Evolutionary conservation across 2,329 filamentous ascomycete genomes (phyloP).

Genomic region (Talaromyces islandicus): DNA sequence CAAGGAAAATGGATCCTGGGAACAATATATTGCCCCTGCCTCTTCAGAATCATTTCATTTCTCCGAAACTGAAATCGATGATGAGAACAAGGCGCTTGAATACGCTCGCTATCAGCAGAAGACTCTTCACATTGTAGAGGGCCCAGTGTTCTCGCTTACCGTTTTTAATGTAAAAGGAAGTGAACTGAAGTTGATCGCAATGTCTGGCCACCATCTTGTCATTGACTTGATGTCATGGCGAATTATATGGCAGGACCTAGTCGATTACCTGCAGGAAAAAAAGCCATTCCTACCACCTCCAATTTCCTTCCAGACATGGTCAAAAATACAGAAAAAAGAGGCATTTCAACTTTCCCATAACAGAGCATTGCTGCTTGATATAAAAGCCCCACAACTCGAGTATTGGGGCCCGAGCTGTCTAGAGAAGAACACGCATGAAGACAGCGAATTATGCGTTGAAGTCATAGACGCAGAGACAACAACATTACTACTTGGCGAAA

Average conservation of each 20-base stretch:
- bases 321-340: neutral
- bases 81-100: neutral
- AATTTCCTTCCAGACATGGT: neutral
- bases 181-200: neutral
- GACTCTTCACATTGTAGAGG: neutral
- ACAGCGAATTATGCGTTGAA: neutral
- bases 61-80: neutral
- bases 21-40: neutral
- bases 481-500: constrained; percentile 14
- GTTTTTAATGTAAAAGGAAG: neutral
- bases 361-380: neutral
- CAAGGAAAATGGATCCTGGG: neutral
- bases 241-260: neutral
- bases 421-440: neutral
- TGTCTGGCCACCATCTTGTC: constrained; percentile 2
- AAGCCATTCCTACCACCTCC: neutral
- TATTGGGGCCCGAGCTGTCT: neutral
- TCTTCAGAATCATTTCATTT: neutral
- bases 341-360: neutral
- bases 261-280: neutral
- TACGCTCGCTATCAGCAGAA: neutral
- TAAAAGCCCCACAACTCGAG: neutral
- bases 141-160: neutral
- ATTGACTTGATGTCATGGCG: constrained; percentile 2
- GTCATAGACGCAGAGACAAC: constrained; percentile 19